Evolutionary conservation across 2,329 filamentous ascomycete genomes (phyloP), one percentile per base, ranked within the genome.

Genomic region (Fusarium acutatum): DNA sequence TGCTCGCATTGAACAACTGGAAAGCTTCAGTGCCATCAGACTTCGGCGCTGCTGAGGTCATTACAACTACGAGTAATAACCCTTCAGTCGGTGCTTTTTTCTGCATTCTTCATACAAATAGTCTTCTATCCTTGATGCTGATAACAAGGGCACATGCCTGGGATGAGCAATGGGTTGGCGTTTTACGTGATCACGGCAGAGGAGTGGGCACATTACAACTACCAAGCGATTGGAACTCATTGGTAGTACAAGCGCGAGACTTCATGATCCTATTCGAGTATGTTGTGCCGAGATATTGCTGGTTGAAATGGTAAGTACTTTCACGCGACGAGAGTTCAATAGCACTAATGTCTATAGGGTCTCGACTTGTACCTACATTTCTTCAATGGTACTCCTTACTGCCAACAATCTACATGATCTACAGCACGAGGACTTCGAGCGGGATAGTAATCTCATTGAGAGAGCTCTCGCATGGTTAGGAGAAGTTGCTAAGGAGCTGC

Each of bases 231-330:
- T 67, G 62, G 64, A 17, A 6, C 2, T 22, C 14, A 10, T 35
- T 67, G 24, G 13, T 67, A 10, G 52, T 14, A 22, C 44, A 67
- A 14, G 62, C 62, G 0, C 26, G 64, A 40, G 57, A 67, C 13
- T 60, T 49, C 22, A 67, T 67, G 62, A 40, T 35, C 11, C 7
- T 67, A 3, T 67, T 49, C 18, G 52, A 67, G 34, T 30, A 67
- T 2, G 15, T 37, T 5, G 49, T 7, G 13, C 37, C 30, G 3
- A 67, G 22, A 52, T 30, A 60, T 28, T 50, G 10, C 7, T 67
- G 64, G 64, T 2, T 67, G 1, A 50, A 38, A 26, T 67, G 62
- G 64, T 37, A 13, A 52, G 52, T 13, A 7, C 10, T 11, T 2
- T 4, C 5, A n/a, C 13, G 0, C 8, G 6, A 6, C 7, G 5